These are phyloP conservation scores for Brettanomyces naardenensis DNA, from an alignment of 805 yeast genomes.

Conservation along the genomic window DNA sequence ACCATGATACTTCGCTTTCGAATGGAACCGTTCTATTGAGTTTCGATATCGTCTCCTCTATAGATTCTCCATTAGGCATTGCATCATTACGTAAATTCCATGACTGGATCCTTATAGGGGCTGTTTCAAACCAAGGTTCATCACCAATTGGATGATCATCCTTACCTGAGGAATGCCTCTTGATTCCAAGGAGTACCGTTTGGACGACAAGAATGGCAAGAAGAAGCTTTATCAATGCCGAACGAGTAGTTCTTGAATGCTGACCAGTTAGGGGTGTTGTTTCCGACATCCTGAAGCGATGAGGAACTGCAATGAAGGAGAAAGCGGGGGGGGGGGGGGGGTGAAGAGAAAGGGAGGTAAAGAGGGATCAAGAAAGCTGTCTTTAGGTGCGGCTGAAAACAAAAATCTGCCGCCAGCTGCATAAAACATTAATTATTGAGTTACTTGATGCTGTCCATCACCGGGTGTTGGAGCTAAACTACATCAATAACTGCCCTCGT, in stretches of 20 bases:
- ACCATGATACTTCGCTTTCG: slow-evolving; percentile 18
- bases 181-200: neutral
- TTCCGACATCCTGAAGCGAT: too few species aligned
- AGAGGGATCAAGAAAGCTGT: too few species aligned
- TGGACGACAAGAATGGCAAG: neutral
- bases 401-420: too few species aligned
- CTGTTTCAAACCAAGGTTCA: neutral
- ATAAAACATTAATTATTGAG: too few species aligned
- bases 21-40: slow-evolving; percentile 17
- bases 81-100: slow-evolving; percentile 26
- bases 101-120: slow-evolving; percentile 14
- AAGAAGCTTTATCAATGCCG: neutral
- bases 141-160: neutral
- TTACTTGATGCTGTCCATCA: too few species aligned
- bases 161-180: neutral
- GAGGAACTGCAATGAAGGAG: too few species aligned
- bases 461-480: too few species aligned
- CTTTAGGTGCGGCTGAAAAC: too few species aligned
- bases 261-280: too few species aligned
- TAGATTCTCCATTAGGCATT: slow-evolving; percentile 13
- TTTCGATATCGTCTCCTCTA: slow-evolving; percentile 15
- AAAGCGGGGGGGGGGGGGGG: too few species aligned
- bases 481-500: too few species aligned
- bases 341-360: too few species aligned
- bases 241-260: neutral